Evolutionary conservation across 2,329 filamentous ascomycete genomes (phyloP), one percentile per base, ranked within the genome.

Genomic region (Fusarium torreyae): DNA sequence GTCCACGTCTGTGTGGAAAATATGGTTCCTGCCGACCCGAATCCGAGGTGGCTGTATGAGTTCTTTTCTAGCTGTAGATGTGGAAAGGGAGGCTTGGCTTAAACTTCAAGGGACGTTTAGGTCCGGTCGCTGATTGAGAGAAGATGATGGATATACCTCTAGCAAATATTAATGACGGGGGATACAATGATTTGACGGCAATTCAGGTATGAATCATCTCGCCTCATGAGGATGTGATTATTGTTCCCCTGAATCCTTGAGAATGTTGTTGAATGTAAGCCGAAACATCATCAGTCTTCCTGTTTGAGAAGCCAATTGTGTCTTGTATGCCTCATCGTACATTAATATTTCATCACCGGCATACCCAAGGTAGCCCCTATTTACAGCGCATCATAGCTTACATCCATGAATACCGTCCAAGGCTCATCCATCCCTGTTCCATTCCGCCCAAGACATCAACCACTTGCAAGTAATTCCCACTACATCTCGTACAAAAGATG

Each of bases 101-200:
- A 36, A 43, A 24, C 10, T 17, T 40, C 18, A 42, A 26, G 18
- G 42, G 24, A 46, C 42, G n/a, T 49, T 58, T 44, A 14, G 24
- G 36, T 48, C 40, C 38, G 24, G 33, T 66, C 10, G 15, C 18
- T 49, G 40, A 33, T 42, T 33, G 38, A 31, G 18, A n/a, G 31
- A 18, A 36, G 38, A 45, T 43, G 48, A 62, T 44, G 53, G 56
- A 67, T 69, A 68, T 69, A 69, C 66, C 66, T 66, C 39, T 18
- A 46, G 48, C 33, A 53, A 40, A 49, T 58, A 39, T 42, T 61
- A 31, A 69, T 69, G 34, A 36, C 34, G 17, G 31, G 45, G 33
- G 38, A 31, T 55, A 60, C 22, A 43, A 45, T 24, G 24, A 40
- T 64, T 45, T 39, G 31, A 24, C 34, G 45, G 18, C 18, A 22